Evolutionary conservation across 2,329 filamentous ascomycete species (phyloP).

Genomic region (Phialophora macrospora): DNA sequence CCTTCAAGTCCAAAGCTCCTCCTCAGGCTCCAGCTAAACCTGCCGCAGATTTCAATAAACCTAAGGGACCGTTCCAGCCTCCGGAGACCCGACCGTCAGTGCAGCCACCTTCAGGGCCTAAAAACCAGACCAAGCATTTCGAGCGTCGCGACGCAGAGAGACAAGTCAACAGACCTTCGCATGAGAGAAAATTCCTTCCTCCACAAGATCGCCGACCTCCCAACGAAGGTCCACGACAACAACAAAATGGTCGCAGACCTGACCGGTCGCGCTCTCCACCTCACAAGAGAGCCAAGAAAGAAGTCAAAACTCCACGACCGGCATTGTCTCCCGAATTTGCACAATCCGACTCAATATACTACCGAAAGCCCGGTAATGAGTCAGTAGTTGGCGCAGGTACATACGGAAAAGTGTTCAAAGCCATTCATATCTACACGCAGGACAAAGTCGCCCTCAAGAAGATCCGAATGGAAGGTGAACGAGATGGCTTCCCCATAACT

Average conservation of each 20-base stretch:
- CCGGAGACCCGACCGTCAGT: slow-evolving; percentile 45
- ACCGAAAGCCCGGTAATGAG: slow-evolving; percentile 93
- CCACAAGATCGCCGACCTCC: slow-evolving; percentile 47
- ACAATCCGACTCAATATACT: slow-evolving; percentile 86
- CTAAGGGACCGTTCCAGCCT: slow-evolving; percentile 48
- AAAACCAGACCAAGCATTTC: slow-evolving; percentile 47
- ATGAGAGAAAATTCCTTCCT: slow-evolving; percentile 42
- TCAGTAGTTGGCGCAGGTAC: slow-evolving; percentile 95
- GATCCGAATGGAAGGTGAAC: slow-evolving; percentile 91
- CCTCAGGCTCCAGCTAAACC: slow-evolving; percentile 59
- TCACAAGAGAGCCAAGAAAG: slow-evolving; percentile 70
- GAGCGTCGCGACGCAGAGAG: slow-evolving; percentile 51
- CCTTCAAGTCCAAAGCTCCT: slow-evolving; percentile 79
- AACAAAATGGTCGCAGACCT: slow-evolving; percentile 52
- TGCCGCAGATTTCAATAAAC: slow-evolving; percentile 55
- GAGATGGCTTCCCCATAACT: slow-evolving; percentile 88
- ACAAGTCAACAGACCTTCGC: slow-evolving; percentile 43
- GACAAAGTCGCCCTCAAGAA: slow-evolving; percentile 83
- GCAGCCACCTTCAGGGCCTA: slow-evolving; percentile 46
- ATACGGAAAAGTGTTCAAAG: slow-evolving; percentile 95
- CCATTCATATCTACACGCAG: slow-evolving; percentile 88
- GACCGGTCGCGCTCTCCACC: slow-evolving; percentile 57
- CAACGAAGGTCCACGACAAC: slow-evolving; percentile 41
- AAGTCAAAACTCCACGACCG: slow-evolving; percentile 69
- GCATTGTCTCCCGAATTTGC: slow-evolving; percentile 73